phyloP scores from a whole-genome alignment of 345 rosid species.

The Eucalyptus polybractea region DNA sequence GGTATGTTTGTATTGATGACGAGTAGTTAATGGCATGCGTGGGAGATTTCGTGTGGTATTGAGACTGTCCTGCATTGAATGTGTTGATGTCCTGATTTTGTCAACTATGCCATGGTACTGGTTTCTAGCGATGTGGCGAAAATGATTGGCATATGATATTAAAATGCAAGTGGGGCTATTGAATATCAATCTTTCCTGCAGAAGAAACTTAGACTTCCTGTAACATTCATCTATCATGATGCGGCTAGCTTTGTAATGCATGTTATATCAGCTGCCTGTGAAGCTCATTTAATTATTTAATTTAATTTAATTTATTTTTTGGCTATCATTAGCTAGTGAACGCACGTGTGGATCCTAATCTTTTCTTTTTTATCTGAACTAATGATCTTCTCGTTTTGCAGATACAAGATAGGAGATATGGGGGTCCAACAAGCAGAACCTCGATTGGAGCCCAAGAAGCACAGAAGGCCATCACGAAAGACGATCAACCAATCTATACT shows the following conservation, averaged over 20 bases:
- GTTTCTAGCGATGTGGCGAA: neutral
- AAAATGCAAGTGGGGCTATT: neutral
- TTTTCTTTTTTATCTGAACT: neutral
- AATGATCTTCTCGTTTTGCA: conserved; percentile 1
- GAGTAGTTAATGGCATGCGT: neutral
- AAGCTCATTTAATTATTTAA: neutral
- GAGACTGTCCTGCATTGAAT: neutral
- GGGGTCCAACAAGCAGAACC: conserved; percentile 86
- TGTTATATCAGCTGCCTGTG: neutral
- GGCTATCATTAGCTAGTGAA: neutral
- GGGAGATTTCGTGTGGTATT: neutral
- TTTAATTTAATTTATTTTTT: neutral
- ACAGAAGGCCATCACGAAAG: conserved; percentile 73
- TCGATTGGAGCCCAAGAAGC: conserved; percentile 65
- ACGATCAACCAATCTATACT: conserved; percentile 57
- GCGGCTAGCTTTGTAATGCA: neutral
- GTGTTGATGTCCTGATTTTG: neutral
- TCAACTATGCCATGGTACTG: neutral
- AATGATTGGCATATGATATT: neutral
- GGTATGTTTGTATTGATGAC: neutral
- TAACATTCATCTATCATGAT: neutral
- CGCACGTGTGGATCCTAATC: neutral
- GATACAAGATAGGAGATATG: conserved; percentile 71
- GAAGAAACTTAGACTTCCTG: neutral
- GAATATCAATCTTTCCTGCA: neutral